These are phyloP conservation scores for Trichoderma citrinoviride DNA, from an alignment of 2,329 filamentous ascomycete species.

Conservation along the genomic window DNA sequence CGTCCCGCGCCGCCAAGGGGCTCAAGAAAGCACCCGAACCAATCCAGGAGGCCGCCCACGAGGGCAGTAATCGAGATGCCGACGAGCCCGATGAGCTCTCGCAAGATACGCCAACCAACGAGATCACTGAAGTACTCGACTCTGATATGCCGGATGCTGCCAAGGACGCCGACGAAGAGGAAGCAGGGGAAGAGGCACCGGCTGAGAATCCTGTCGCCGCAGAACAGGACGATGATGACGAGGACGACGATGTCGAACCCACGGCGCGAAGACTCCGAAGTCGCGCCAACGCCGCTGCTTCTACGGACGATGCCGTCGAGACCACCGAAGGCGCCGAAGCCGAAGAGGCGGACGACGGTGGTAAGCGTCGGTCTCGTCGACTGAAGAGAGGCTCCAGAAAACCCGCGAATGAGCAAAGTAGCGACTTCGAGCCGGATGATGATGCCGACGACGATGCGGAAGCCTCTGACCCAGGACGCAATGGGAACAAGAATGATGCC, in stretches of 20 bases:
- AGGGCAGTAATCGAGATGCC: slow-evolving; percentile 44
- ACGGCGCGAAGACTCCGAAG: slow-evolving; percentile 47
- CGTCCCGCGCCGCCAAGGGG: slow-evolving; percentile 51
- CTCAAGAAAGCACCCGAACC: slow-evolving; percentile 48
- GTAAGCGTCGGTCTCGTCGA: slow-evolving; percentile 41
- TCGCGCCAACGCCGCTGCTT: slow-evolving; percentile 33
- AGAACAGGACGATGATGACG: slow-evolving; percentile 24
- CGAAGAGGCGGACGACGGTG: slow-evolving; percentile 30
- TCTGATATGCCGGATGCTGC: slow-evolving; percentile 32
- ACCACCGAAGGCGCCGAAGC: slow-evolving; percentile 24
- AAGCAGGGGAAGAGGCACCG: slow-evolving; percentile 24
- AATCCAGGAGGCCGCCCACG: slow-evolving; percentile 54
- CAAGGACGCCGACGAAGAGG: slow-evolving; percentile 5
- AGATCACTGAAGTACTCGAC: slow-evolving; percentile 28
- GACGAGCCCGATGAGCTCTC: slow-evolving; percentile 41
- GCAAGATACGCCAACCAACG: slow-evolving; percentile 32
- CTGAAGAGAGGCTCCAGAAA: slow-evolving; percentile 47
- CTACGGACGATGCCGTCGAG: slow-evolving; percentile 34
- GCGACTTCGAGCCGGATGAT: slow-evolving; percentile 60
- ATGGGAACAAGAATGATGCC: slow-evolving; percentile 47
- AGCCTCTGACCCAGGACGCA: slow-evolving; percentile 39
- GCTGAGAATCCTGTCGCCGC: slow-evolving; percentile 29
- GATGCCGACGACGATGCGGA: slow-evolving; percentile 55
- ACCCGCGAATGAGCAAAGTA: slow-evolving; percentile 53
- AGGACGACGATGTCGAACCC: slow-evolving; percentile 48